phyloP scores from a whole-genome alignment of 768 basidiomycete species.

The Trametes cinnabarina region DNA sequence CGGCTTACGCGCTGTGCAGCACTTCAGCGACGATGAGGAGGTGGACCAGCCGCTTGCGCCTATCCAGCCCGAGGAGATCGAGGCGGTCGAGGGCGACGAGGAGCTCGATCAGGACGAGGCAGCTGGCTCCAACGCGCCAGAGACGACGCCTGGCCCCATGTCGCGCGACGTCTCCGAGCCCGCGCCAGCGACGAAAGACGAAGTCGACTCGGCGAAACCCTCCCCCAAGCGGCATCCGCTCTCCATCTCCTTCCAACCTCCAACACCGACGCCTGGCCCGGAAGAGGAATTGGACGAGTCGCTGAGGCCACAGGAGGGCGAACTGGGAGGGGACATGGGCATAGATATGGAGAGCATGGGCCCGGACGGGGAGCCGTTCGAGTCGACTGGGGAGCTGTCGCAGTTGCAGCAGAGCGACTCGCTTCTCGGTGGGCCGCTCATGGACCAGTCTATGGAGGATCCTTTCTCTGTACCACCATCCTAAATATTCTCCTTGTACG shows the following conservation, averaged over 20 bases:
- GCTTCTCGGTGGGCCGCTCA: constrained; percentile 52
- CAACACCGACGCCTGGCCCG: constrained; percentile 37
- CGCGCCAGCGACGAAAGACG: constrained; percentile 35
- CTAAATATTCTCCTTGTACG: not conserved
- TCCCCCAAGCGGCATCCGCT: constrained; percentile 66
- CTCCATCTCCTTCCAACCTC: constrained; percentile 52
- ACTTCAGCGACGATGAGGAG: constrained; percentile 87
- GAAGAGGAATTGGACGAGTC: constrained; percentile 51
- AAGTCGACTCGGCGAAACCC: constrained; percentile 44
- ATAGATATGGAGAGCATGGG: constrained; percentile 66
- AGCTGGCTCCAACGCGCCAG: constrained; percentile 39
- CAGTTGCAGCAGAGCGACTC: constrained; percentile 54
- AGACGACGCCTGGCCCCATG: constrained; percentile 26
- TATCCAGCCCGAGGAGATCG: constrained; percentile 72
- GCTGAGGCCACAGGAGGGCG: constrained; percentile 52
- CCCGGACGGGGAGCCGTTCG: constrained; percentile 61
- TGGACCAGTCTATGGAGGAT: constrained; percentile 55
- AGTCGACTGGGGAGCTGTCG: constrained; percentile 49
- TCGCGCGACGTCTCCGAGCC: constrained; percentile 39
- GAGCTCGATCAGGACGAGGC: constrained; percentile 72
- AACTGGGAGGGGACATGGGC: constrained; percentile 39
- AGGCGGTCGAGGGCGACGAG: constrained; percentile 72
- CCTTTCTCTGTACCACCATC: constrained; percentile 46
- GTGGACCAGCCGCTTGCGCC: constrained; percentile 79
- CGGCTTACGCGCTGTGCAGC: constrained; percentile 39